Evolutionary conservation across 805 yeast species (phyloP).

Genomic region (Candida argentea): DNA sequence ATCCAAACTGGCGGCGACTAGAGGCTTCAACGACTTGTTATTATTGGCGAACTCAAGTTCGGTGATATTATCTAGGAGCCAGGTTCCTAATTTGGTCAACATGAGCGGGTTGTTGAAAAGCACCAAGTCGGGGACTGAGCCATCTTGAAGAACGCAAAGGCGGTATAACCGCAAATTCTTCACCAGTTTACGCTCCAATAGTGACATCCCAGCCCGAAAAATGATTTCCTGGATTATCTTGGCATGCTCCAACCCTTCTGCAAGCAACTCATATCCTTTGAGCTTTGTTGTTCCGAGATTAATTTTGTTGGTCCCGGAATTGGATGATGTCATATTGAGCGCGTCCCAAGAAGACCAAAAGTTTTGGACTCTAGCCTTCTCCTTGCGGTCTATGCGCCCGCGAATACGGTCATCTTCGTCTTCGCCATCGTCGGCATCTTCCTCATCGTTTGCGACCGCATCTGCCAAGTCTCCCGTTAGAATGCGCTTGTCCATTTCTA

Average conservation of each 20-base stretch:
- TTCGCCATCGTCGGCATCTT: slow-evolving; percentile 11
- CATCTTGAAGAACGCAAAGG: slow-evolving; percentile 82
- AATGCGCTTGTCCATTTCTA: slow-evolving; percentile 49
- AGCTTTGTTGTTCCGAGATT: slow-evolving; percentile 15
- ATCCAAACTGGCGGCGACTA: slow-evolving; percentile 80
- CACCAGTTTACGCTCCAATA: slow-evolving; percentile 71
- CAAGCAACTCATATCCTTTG: slow-evolving; percentile 41
- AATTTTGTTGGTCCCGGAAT: slow-evolving; percentile 2
- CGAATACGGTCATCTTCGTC: slow-evolving; percentile 12
- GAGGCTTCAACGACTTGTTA: slow-evolving; percentile 46
- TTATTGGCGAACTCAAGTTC: slow-evolving; percentile 47
- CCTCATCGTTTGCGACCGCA: slow-evolving; percentile 6
- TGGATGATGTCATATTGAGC: slow-evolving; percentile 21
- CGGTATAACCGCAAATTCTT: slow-evolving; percentile 74
- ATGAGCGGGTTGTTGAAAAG: slow-evolving; percentile 82
- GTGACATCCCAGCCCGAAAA: slow-evolving; percentile 81
- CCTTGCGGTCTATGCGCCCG: slow-evolving; percentile 29
- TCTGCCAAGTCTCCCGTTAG: not conserved
- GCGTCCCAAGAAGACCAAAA: slow-evolving; percentile 57
- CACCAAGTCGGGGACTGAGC: slow-evolving; percentile 57
- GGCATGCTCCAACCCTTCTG: slow-evolving; percentile 76
- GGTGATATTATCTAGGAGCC: slow-evolving; percentile 86
- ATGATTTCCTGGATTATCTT: slow-evolving; percentile 72
- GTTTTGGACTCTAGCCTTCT: slow-evolving; percentile 64
- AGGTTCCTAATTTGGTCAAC: slow-evolving; percentile 71